A percentile compares a stretch with the other conserved stretches of the same genome.
phyloP scores from a whole-genome alignment of 2,329 filamentous ascomycete genomes.

The Penicillium italicum region DNA sequence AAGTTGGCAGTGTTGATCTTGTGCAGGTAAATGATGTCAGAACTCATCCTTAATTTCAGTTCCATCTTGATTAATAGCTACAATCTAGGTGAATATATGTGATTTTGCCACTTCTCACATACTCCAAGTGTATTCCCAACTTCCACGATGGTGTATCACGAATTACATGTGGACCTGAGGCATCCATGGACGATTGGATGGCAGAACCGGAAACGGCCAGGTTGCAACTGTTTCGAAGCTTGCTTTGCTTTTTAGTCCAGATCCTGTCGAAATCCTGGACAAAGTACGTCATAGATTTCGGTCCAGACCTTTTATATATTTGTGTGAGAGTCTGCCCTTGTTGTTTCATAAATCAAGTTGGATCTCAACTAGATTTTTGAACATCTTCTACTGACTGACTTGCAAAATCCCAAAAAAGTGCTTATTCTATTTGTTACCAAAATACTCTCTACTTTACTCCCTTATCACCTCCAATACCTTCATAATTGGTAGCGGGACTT shows the following conservation, averaged over 20 bases:
- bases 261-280: not conserved
- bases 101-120: not conserved
- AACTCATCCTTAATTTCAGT: not conserved
- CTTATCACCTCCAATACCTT: not conserved
- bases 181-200: not conserved
- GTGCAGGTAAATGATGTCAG: not conserved
- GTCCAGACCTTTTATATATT: constrained; percentile 4
- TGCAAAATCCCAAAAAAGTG: not conserved
- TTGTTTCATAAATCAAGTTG: not conserved
- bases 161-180: not conserved
- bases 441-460: not conserved
- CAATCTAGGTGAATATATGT: not conserved
- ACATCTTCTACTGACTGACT: not conserved
- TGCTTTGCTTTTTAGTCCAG: not conserved
- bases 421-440: not conserved
- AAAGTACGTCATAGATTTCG: constrained; percentile 3
- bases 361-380: not conserved
- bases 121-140: not conserved
- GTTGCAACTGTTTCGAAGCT: not conserved
- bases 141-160: not conserved
- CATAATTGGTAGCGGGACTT: not conserved
- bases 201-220: constrained; percentile 4
- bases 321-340: no score
- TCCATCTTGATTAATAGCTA: not conserved
- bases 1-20: not conserved